These are phyloP conservation scores for Haberlea rhodopensis DNA, from an alignment of 257 asterid genomes.

Conservation along the genomic window DNA sequence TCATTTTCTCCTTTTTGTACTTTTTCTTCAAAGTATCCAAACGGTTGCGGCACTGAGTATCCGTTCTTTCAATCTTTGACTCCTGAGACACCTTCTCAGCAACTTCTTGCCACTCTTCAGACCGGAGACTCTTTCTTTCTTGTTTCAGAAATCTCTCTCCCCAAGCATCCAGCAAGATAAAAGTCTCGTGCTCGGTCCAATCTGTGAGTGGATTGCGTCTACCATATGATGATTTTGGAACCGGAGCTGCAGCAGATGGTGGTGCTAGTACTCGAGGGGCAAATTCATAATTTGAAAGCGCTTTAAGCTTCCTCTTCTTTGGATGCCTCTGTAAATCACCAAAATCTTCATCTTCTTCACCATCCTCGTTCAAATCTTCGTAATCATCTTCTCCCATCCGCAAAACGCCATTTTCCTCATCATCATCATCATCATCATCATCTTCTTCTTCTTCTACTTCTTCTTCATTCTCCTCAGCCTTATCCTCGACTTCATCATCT, in stretches of 20 bases:
- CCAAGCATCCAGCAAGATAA: slow-evolving; percentile 48
- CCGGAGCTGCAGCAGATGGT: slow-evolving; percentile 15
- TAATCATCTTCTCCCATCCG: slow-evolving; percentile 34
- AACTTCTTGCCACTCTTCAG: slow-evolving; percentile 58
- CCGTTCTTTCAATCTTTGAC: slow-evolving; percentile 45
- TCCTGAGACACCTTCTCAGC: slow-evolving; percentile 43
- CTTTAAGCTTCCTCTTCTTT: slow-evolving; percentile 57
- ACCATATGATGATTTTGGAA: slow-evolving; percentile 34
- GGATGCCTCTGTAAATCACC: slow-evolving; percentile 50
- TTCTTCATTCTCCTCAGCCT: slow-evolving; percentile 34
- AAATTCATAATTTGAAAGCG: slow-evolving; percentile 68
- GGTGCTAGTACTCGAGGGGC: slow-evolving; percentile 78
- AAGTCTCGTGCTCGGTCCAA: slow-evolving; percentile 53
- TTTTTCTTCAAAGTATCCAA: slow-evolving; percentile 54
- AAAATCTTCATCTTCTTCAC: slow-evolving; percentile 40
- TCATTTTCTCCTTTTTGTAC: slow-evolving; percentile 49
- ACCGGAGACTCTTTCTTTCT: slow-evolving; percentile 54
- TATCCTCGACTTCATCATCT: too few species aligned
- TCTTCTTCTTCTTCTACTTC: slow-evolving; percentile 41
- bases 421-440: slow-evolving; percentile 59
- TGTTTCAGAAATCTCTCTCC: slow-evolving; percentile 48
- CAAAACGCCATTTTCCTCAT: slow-evolving; percentile 52
- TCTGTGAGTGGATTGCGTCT: slow-evolving; percentile 49
- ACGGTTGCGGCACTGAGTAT: slow-evolving; percentile 53
- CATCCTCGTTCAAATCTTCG: slow-evolving; percentile 42